Base-by-base conservation (phyloP, 805 yeast genomes). In the Candida hungchunana region DNA sequence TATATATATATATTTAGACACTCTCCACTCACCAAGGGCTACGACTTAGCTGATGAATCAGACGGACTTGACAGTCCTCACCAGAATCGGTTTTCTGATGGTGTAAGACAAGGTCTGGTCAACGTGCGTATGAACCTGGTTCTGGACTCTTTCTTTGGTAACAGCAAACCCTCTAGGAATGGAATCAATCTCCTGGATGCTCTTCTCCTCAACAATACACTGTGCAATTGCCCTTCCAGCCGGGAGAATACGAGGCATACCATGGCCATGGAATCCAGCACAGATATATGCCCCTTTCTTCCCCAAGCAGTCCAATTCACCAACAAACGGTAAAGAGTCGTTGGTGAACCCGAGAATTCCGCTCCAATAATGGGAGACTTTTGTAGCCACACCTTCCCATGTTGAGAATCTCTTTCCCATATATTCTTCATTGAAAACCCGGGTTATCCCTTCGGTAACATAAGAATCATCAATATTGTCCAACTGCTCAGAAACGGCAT, bases 251-350 rank as follows among this genome's bases (percentile, higher is more conserved):
- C 74, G 53, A 24, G 75, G 73, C 74, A 71, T 69, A 17, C 76
- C 76, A 48, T 71, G 75, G 3, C 75, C 76, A 29, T 66, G 64
- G 50, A 67, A 71, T 0, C 76, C 76, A 5, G 74, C 73, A 42
- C 60, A 53, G 13, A 64, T 52, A 39, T 48, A 69, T 12, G 59
- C 54, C 35, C 58, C 51, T 23, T 49, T 45, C 21, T 56, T 55
- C 4, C 44, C 50, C 16, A 51, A 42, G 11, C 40, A 30, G 18
- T 43, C 50, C 20, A 68, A 37, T 34, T 62, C 66, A 16, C 76
- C 76, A 15, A 69, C 69, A 32, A 60, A 59, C 3, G 76, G 75
- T 17, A 60, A 36, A 4, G 39, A 44, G 42, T 68, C 72, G 19
- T 58, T 56, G 5, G 73, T 54, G 44, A 59, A 68, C 4, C 75